Evolutionary conservation across 106 monocot genomes (phyloP).

Genomic region (Acorus gramineus): DNA sequence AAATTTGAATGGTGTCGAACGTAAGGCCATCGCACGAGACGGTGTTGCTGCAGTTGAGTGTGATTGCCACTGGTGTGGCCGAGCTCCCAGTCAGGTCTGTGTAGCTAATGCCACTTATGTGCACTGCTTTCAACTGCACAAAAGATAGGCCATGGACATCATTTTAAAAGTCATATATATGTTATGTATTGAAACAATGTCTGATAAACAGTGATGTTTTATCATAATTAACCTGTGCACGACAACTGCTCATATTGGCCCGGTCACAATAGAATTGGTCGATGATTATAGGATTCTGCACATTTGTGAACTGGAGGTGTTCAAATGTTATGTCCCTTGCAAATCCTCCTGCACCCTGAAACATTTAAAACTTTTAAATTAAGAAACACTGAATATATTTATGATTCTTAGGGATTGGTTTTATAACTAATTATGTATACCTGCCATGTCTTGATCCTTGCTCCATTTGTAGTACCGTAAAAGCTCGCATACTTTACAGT

Average conservation of each 20-base stretch:
- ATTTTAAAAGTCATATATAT: no score
- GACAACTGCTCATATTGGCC: neutral
- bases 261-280: constrained; percentile 11
- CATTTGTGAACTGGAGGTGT: constrained; percentile 3
- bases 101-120: constrained; percentile 2
- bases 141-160: no score
- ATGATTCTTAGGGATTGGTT: no score
- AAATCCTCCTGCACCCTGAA: constrained; percentile 4
- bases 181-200: no score
- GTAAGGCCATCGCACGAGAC: neutral
- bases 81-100: neutral
- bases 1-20: neutral
- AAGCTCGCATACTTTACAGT: constrained; percentile 7
- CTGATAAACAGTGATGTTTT: no score
- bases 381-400: no score
- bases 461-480: constrained; percentile 13
- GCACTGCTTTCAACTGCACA: neutral
- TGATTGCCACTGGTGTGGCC: neutral
- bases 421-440: no score
- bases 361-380: no score
- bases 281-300: constrained; percentile 11
- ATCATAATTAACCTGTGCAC: neutral
- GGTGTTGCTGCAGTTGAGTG: constrained; percentile 1
- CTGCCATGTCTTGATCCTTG: no score
- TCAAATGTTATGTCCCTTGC: constrained; percentile 18